Percentiles rank a stretch among this genome's conserved stretches.
phyloP scores from a whole-genome alignment of 164 flowering plant genomes.

The Vitis labrusca region DNA sequence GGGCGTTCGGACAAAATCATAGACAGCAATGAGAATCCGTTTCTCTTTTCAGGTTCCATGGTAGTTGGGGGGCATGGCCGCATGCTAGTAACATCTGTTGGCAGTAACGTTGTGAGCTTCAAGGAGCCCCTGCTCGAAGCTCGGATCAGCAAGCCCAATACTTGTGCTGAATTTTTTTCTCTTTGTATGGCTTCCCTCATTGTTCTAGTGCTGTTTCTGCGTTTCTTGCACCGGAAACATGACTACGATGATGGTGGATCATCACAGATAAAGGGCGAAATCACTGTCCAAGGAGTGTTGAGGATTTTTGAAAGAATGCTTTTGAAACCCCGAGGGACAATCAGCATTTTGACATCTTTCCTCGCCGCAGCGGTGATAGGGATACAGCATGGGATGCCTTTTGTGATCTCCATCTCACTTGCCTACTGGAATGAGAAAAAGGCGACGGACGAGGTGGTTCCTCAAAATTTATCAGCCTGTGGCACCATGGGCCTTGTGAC shows the following conservation, averaged over 20 bases:
- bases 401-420: conserved; percentile 17
- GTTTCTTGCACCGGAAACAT: background rate
- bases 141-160: conserved; percentile 5
- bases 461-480: conserved; percentile 15
- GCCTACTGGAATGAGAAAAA: conserved; percentile 14
- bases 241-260: conserved; percentile 6
- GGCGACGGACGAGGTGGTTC: background rate
- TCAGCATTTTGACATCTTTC: conserved; percentile 6
- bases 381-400: conserved; percentile 23
- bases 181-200: background rate
- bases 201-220: background rate
- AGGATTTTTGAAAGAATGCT: conserved; percentile 13
- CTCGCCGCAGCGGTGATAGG: conserved; percentile 17
- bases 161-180: conserved; percentile 2
- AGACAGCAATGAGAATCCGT: conserved; percentile 7
- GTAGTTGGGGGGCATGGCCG: conserved; percentile 4
- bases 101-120: background rate
- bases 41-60: conserved; percentile 10
- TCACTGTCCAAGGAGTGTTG: conserved; percentile 1
- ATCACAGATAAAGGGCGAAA: conserved; percentile 20
- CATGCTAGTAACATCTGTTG: conserved; percentile 14
- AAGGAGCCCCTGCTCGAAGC: background rate
- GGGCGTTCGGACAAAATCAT: background rate
- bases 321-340: conserved; percentile 10
- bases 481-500: conserved; percentile 21